Evolutionary conservation across 2,329 filamentous ascomycete genomes (phyloP).

Genomic region (Neoscytalidium dimidiatum): DNA sequence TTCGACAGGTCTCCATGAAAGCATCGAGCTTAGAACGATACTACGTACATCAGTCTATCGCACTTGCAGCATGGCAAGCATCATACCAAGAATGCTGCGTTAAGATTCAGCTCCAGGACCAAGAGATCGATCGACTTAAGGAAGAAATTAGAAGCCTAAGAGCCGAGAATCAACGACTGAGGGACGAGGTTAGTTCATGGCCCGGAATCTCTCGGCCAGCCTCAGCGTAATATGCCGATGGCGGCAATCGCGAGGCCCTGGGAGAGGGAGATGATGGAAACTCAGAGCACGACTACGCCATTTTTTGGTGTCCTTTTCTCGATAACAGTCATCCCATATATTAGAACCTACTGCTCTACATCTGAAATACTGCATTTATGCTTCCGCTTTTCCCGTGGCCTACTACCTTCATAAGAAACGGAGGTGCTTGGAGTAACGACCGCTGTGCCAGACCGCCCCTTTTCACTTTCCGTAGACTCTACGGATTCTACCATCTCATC

Average conservation of each 20-base stretch:
- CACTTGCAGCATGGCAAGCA: background rate
- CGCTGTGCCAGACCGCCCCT: background rate
- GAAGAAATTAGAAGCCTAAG: background rate
- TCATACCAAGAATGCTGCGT: background rate
- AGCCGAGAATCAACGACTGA: background rate
- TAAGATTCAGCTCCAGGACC: background rate
- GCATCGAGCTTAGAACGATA: background rate
- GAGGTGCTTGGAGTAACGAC: background rate
- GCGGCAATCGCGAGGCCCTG: too few relatives aligned
- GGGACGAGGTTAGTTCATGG: background rate
- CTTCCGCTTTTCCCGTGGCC: background rate
- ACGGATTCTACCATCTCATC: background rate
- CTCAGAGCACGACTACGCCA: too few relatives aligned
- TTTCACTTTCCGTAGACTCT: background rate
- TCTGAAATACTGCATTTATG: background rate
- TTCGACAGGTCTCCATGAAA: background rate
- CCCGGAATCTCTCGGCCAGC: background rate
- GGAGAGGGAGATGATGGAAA: too few relatives aligned
- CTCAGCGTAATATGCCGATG: background rate
- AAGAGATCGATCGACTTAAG: background rate
- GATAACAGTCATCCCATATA: background rate
- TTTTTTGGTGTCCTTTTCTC: too few relatives aligned
- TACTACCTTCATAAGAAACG: background rate
- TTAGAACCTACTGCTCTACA: background rate
- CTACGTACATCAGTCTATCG: background rate